Base-by-base conservation (phyloP, 164 flowering plant species). In the Aristolochia californica region DNA sequence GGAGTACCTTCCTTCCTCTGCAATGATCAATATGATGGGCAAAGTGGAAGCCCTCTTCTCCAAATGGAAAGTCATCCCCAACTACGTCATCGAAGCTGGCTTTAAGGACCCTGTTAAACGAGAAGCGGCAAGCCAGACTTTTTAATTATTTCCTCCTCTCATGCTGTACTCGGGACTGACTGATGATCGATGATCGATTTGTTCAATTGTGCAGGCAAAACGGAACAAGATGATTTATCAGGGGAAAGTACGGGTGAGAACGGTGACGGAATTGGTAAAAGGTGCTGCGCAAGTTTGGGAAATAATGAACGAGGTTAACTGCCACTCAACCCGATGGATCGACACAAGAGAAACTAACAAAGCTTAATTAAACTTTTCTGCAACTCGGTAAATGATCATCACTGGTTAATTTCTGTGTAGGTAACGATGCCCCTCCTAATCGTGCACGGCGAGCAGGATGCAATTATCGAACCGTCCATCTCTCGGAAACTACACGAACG, bases 41-140 rank as follows among this genome's bases (percentile, higher is more conserved):
- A 49, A 49, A 21, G 20, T 49, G 53, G 53, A 49, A 21, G 26
- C 10, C 53, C 0, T 49, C 14, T 21, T 49, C 21, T 24, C 53
- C 26, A 49, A 49, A 4, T 49, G 53, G 53, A 49, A 49, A 49
- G 7, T 49, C 12, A 20, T 21, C 11, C 26, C 53, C 53, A 49
- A 20, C 14, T 12, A n/a, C 22, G 13, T 49, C 53, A 21, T 49
- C 24, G 25, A 49, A 17, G 4, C 10, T 20, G 53, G 26, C 26
- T 49, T 49, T 25, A 49, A n/a, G 26, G 53, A 49, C 13, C 53
- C 53, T 2, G 14, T 21, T 25, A 49, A 49, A 49, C 53, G 53
- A 24, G 53, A 49, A 49, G 53, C 20, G 53, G 53, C 24, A 24
- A 24, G 24, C 22, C n/a, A 10, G 16, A 16, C 0, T 11, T 13